These are phyloP conservation scores for Trichosporon sp. DNA, from an alignment of 1,284 basidiomycete genomes.

Conservation along the genomic window DNA sequence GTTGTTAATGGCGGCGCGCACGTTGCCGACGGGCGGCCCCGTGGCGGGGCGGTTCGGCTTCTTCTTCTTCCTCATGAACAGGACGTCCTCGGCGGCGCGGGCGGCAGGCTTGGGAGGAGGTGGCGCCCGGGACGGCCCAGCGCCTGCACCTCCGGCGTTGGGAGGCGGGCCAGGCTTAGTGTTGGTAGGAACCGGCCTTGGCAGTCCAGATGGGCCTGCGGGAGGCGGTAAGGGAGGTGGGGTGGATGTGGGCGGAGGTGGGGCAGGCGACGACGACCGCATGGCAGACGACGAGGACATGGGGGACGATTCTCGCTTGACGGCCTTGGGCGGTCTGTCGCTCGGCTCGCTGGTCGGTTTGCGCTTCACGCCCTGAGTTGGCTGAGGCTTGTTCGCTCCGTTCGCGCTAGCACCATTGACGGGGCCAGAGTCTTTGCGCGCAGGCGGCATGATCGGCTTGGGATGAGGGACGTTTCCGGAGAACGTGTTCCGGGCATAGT, in stretches of 20 bases:
- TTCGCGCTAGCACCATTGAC: neutral
- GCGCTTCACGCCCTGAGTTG: neutral
- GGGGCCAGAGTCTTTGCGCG: neutral
- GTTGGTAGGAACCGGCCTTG: neutral
- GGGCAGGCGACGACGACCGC: neutral
- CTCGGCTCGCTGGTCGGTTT: neutral
- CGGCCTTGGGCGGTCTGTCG: neutral
- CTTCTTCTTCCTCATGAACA: conserved; percentile 49
- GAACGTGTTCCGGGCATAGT: conserved; percentile 18
- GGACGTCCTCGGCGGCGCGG: conserved; percentile 29
- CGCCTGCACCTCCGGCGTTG: neutral
- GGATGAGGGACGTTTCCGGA: neutral
- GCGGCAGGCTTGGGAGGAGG: conserved; percentile 16
- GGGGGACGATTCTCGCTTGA: neutral
- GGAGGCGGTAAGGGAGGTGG: neutral
- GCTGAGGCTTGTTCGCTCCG: neutral
- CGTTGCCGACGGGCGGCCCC: conserved; percentile 12
- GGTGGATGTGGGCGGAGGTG: neutral
- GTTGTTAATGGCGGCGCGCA: conserved; percentile 23
- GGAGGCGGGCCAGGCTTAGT: neutral
- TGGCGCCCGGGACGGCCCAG: conserved; percentile 4
- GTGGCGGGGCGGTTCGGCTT: conserved; percentile 15
- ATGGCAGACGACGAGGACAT: neutral
- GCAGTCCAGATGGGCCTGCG: conserved; percentile 1
- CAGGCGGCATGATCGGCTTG: neutral